phyloP scores from a whole-genome alignment of 805 yeast species.

The Wickerhamiella australiensis region DNA sequence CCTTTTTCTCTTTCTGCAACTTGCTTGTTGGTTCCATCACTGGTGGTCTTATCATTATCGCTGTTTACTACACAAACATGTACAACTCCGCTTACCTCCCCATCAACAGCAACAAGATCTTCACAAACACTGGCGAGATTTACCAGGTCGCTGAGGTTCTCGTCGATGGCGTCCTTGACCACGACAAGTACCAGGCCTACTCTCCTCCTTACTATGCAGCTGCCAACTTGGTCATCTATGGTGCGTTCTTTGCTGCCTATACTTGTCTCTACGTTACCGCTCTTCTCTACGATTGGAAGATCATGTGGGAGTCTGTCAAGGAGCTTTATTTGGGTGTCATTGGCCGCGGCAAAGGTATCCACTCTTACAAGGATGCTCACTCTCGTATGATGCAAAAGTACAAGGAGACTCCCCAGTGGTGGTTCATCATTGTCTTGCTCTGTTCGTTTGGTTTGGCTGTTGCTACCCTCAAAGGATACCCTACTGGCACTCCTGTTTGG shows the following conservation, averaged over 20 bases:
- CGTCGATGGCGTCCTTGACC: constrained; percentile 33
- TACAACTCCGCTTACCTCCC: constrained; percentile 33
- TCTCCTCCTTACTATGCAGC: constrained; percentile 52
- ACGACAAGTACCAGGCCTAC: constrained; percentile 34
- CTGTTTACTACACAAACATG: constrained; percentile 33
- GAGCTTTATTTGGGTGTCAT: constrained; percentile 11
- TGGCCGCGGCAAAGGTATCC: constrained; percentile 13
- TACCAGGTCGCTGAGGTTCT: constrained; percentile 37
- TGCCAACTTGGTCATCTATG: constrained; percentile 41
- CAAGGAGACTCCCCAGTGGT: constrained; percentile 43
- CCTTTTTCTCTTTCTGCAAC: constrained; percentile 32
- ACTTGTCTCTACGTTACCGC: constrained; percentile 44
- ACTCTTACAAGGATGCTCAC: constrained; percentile 30
- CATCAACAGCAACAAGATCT: constrained; percentile 37
- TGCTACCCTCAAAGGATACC: constrained; percentile 9
- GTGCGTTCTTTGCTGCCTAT: constrained; percentile 40
- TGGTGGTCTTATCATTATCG: constrained; percentile 25
- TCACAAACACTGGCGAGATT: constrained; percentile 38
- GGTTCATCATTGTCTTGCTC: constrained; percentile 35
- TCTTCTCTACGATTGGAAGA: constrained; percentile 34
- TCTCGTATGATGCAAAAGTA: constrained; percentile 39
- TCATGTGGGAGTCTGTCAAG: constrained; percentile 22
- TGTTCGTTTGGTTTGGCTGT: constrained; percentile 12
- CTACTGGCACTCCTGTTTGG: constrained; percentile 12
- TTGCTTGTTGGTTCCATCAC: constrained; percentile 29